phyloP scores from a whole-genome alignment of 2,329 filamentous ascomycete genomes.

The Huntiella moniliformis region DNA sequence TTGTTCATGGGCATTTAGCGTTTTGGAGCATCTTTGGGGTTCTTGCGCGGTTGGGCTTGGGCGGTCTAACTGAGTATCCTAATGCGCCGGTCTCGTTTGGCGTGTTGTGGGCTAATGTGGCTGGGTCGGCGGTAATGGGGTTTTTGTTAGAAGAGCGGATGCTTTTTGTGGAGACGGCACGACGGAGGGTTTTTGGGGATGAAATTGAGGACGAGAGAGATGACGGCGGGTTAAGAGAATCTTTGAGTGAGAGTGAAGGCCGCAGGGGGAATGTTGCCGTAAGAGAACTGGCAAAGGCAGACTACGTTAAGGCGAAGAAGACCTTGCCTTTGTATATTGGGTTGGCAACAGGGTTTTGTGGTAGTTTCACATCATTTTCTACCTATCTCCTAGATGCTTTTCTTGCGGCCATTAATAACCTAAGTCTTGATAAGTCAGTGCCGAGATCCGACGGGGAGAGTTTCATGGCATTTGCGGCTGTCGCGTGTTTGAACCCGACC shows the following conservation, averaged over 20 bases:
- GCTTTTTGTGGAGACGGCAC: constrained; percentile 36
- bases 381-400: constrained; percentile 68
- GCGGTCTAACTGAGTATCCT: constrained; percentile 62
- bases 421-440: constrained; percentile 25
- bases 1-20: constrained; percentile 64
- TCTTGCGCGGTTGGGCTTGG: constrained; percentile 61
- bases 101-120: constrained; percentile 76
- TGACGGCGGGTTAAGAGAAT: constrained; percentile 2
- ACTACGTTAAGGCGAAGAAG: constrained; percentile 49
- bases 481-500: constrained; percentile 52
- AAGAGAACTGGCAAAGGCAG: not conserved
- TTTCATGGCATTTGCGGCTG: constrained; percentile 61
- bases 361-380: constrained; percentile 80
- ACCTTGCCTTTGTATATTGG: constrained; percentile 77
- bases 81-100: constrained; percentile 56
- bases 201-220: not conserved
- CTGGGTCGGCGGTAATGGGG: constrained; percentile 65
- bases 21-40: constrained; percentile 76
- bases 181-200: not conserved
- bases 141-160: constrained; percentile 64
- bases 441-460: constrained; percentile 55
- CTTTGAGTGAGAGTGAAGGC: constrained; percentile 8
- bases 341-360: constrained; percentile 71
- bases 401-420: constrained; percentile 57
- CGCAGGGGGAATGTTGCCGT: not conserved